Evolutionary conservation across 2,329 filamentous ascomycete species (phyloP), one percentile per base, ranked within the genome.

Genomic region (Cordyceps javanica): DNA sequence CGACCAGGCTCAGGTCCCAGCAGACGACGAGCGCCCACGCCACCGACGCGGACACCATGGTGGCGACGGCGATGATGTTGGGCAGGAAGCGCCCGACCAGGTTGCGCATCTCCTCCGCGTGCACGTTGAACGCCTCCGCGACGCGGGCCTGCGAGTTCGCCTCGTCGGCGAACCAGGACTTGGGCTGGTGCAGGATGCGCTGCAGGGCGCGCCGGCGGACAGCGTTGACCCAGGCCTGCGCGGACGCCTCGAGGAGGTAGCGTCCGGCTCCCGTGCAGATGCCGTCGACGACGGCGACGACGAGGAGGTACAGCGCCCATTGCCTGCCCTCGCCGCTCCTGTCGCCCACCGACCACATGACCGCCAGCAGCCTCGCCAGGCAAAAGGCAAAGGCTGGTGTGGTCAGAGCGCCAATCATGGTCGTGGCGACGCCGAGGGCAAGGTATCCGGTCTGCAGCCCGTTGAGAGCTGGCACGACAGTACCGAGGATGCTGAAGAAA

Each of bases 91-190:
- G 82, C 2, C 89, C 88, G 0, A 96, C 78, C 0, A 97, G 75
- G 63, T 90, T 91, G 9, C 89, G 82, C 82, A 94, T 92, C 67
- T 96, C 91, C 68, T 97, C 91, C 0, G 88, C 89, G 64, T 90
- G 89, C 16, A 88, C 82, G 65, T 96, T 90, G 0, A 97, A 79
- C 45, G 82, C 87, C 60, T 90, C 85, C 1, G 80, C 84, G 42
- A 97, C 77, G 2, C 79, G 77, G 1, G 78, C 76, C 0, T 87
- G 75, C 0, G 80, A 82, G 68, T 94, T 89, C 34, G 79, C 75
- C 61, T 91, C 86, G 38, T 23, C 39, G 21, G 19, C 8, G 64
- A 96, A 96, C 87, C 91, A 97, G 5, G 80, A 72, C 60, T 82
- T 85, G 1, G 90, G 88, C 66, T 97, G 93, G 39, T 81, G 77